These are phyloP conservation scores for Cutaneotrichosporon mucoides DNA, from an alignment of 1,284 basidiomycete species.

Conservation along the genomic window DNA sequence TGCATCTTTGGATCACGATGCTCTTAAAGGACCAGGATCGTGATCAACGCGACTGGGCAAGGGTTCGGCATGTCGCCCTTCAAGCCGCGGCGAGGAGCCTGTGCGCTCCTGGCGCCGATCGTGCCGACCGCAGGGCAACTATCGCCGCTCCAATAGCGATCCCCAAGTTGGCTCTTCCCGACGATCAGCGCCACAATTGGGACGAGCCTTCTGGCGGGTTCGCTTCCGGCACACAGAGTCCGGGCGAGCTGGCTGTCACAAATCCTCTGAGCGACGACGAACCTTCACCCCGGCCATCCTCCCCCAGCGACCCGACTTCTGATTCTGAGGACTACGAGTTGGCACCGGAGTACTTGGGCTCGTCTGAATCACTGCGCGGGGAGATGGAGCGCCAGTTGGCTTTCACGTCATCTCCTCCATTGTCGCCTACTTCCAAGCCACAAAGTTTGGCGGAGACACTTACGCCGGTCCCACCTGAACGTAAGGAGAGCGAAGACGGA, in stretches of 20 bases:
- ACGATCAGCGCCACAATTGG: conserved; percentile 1
- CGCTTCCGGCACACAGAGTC: neutral
- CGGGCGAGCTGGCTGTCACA: neutral
- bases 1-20: conserved; percentile 69
- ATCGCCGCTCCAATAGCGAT: conserved; percentile 12
- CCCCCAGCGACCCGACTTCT: conserved; percentile 6
- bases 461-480: neutral
- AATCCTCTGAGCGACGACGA: conserved; percentile 1
- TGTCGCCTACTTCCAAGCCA: neutral
- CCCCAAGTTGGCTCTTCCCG: conserved; percentile 14
- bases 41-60: conserved; percentile 65
- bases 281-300: neutral
- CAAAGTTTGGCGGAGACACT: too few relatives aligned
- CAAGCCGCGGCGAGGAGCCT: conserved; percentile 61
- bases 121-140: conserved; percentile 27
- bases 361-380: conserved; percentile 8
- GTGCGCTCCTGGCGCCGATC: conserved; percentile 17
- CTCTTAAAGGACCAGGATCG: conserved; percentile 67
- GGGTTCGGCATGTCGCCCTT: conserved; percentile 66
- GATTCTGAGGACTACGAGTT: conserved; percentile 12
- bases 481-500: neutral
- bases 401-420: neutral
- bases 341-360: conserved; percentile 16
- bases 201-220: neutral
- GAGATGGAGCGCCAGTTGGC: conserved; percentile 11